Conservation (phyloP, 1,284 basidiomycete genomes). For the Phenoliferia sp. region DNA sequence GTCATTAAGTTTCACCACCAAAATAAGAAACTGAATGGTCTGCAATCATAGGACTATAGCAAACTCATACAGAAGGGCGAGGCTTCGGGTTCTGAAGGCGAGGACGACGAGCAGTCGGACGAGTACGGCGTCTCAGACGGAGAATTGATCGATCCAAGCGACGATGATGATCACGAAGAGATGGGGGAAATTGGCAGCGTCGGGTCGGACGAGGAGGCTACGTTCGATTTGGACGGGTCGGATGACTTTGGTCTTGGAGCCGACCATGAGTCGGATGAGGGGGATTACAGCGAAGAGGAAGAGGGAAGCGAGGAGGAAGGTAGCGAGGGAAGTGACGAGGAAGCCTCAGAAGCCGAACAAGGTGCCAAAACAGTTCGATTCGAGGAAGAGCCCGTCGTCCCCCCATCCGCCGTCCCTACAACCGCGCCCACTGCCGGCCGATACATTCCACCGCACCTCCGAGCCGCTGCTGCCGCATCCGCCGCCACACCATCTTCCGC, state of each 20-base stretch:
- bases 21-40: constrained; percentile 13
- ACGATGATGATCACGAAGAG: constrained; percentile 26
- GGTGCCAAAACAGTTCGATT: neutral
- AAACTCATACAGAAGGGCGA: constrained; percentile 34
- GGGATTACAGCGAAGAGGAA: constrained; percentile 24
- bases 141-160: constrained; percentile 14
- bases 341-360: constrained; percentile 7
- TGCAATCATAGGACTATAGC: constrained; percentile 9
- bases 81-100: constrained; percentile 30
- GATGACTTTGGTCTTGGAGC: constrained; percentile 8
- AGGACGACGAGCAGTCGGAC: constrained; percentile 4
- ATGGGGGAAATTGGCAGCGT: constrained; percentile 15
- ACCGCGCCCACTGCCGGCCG: constrained; percentile 26
- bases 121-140: constrained; percentile 15
- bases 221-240: constrained; percentile 23
- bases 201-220: constrained; percentile 4
- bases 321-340: constrained; percentile 8
- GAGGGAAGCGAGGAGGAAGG: constrained; percentile 28
- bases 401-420: constrained; percentile 7
- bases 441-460: constrained; percentile 52
- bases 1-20: constrained; percentile 14
- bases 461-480: constrained; percentile 43
- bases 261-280: constrained; percentile 23
- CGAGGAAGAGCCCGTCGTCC: constrained; percentile 35
- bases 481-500: constrained; percentile 23